Percentiles rank a stretch among this genome's conserved stretches.
These are phyloP conservation scores for Camellia japonica DNA, from an alignment of 148 eudicot species.

Conservation along the genomic window DNA sequence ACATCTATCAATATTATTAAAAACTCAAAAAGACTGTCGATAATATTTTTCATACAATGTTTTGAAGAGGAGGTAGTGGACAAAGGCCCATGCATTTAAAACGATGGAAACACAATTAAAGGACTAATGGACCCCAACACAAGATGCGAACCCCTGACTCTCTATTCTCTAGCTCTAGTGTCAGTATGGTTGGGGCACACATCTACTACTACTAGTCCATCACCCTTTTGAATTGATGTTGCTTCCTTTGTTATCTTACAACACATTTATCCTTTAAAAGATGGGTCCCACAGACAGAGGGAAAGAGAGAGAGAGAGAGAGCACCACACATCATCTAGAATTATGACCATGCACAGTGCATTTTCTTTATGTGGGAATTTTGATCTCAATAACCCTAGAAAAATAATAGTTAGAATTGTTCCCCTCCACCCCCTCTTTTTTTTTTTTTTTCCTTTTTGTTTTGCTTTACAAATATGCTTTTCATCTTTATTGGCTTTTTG, in stretches of 20 bases:
- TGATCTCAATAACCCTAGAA: background rate
- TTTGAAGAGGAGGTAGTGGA: background rate
- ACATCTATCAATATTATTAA: too few relatives aligned
- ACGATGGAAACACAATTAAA: background rate
- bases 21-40: too few relatives aligned
- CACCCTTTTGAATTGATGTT: constrained; percentile 8
- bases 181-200: constrained; percentile 8
- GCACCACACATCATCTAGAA: background rate
- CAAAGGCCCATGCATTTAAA: background rate
- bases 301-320: background rate
- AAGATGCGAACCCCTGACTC: background rate
- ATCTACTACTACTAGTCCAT: background rate
- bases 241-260: background rate
- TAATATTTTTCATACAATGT: too few relatives aligned
- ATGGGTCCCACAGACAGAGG: background rate
- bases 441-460: too few relatives aligned
- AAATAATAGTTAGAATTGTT: too few relatives aligned
- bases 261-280: constrained; percentile 1
- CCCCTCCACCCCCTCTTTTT: too few relatives aligned
- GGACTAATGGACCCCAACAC: background rate
- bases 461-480: too few relatives aligned
- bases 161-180: background rate
- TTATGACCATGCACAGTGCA: background rate
- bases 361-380: constrained; percentile 1
- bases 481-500: too few relatives aligned